Base-by-base conservation (phyloP, 2,329 filamentous ascomycete species). In the Claviceps pusilla region DNA sequence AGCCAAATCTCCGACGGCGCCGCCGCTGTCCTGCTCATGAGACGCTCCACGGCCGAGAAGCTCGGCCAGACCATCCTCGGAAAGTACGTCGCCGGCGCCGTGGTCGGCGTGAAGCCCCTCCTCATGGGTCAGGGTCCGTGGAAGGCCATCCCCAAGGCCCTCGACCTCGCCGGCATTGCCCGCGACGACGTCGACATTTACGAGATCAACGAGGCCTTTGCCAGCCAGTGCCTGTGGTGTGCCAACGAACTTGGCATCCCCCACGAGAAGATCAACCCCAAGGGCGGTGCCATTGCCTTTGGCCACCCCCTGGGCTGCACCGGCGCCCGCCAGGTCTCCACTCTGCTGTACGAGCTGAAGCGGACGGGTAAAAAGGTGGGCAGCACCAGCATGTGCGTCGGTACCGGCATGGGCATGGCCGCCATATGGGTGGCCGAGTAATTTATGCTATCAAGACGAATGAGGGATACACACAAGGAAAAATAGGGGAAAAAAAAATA, bases 151-250 rank as follows among this genome's bases (percentile, higher is more conserved):
- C 93, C 93, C 59, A 86, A 90, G 67, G 90, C 88, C 4, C 83
- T 96, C 55, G 79, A 87, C 67, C 90, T 93, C 69, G 87, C 90
- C 0, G 89, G 90, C 57, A 82, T 98, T 63, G 77, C 76, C 67
- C 88, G 84, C 71, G 85, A 95, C 55, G 91, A 97, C 61, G 89
- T 98, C 35, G 93, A 97, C 68, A 91, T 97, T 66, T 97, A 81
- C 66, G 93, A 98, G 80, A 96, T 98, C 78, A 98, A 98, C 76
- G 93, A 98, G 79, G 93, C 93, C 1, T 98, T 98, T 69, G 93
- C 93, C 37, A 87, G 82, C 59, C 91, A 97, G 78, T 95, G 89
- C 71, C 71, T 97, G 60, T 97, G 87, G 86, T 96, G 89, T 70
- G 82, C 87, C 59, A 87, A 93, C 64, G 84, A 96, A 76, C 80